These are phyloP conservation scores for Mollisia scopiformis DNA, from an alignment of 2,329 filamentous ascomycete genomes.

Conservation along the genomic window DNA sequence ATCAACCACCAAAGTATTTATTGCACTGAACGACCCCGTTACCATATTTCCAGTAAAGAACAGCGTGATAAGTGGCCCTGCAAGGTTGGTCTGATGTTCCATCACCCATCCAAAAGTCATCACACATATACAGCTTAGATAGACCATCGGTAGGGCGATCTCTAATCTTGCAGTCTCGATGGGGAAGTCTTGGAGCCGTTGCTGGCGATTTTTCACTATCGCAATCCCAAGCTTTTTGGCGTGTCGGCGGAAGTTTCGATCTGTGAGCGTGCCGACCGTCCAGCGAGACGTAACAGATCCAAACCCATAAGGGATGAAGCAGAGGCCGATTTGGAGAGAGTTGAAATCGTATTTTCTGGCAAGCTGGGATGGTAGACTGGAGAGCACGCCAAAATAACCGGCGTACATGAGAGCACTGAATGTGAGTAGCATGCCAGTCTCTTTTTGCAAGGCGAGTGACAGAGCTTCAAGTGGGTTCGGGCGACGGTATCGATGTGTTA, in stretches of 20 bases:
- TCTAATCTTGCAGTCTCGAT: conserved; percentile 7
- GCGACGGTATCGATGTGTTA: background rate
- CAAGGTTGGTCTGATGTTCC: background rate
- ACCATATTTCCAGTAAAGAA: background rate
- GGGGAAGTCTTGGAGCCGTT: conserved; percentile 7
- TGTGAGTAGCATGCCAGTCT: conserved; percentile 8
- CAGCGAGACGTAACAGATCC: conserved; percentile 47
- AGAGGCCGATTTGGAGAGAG: conserved; percentile 11
- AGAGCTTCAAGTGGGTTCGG: conserved; percentile 4
- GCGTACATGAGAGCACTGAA: conserved; percentile 12
- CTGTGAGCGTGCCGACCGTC: conserved; percentile 56
- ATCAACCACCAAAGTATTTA: conserved; percentile 16
- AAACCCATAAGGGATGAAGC: conserved; percentile 43
- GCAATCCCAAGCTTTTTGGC: conserved; percentile 2
- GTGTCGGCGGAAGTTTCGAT: conserved; percentile 67
- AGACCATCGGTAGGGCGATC: conserved; percentile 53
- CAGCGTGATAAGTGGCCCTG: background rate
- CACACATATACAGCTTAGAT: conserved; percentile 35
- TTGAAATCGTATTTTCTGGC: conserved; percentile 8
- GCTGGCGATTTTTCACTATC: background rate
- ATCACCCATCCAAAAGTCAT: conserved; percentile 34
- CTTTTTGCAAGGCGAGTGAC: conserved; percentile 14
- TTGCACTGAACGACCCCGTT: background rate
- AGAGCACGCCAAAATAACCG: conserved; percentile 7
- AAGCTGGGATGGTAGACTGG: conserved; percentile 10